phyloP scores from a whole-genome alignment of 495 filamentous ascomycete genomes.

The Parathielavia appendiculata region DNA sequence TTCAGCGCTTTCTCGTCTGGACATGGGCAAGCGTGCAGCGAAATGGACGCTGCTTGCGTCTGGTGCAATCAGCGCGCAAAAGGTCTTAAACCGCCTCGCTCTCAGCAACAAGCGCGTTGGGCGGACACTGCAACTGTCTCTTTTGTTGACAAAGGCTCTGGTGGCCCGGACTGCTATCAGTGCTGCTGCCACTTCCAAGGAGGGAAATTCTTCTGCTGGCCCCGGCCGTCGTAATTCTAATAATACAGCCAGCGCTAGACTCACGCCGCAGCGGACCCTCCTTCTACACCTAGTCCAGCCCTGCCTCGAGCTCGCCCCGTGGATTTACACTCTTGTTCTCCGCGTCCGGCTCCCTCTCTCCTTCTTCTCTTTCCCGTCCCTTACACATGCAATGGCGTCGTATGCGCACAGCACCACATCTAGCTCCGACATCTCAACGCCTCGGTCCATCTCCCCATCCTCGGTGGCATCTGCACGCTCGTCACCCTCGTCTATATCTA shows the following conservation, averaged over 20 bases:
- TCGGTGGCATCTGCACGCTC: conserved; percentile 44
- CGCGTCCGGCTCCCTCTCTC: conserved; percentile 17
- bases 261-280: conserved; percentile 22
- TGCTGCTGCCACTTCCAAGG: background rate
- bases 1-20: background rate
- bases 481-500: conserved; percentile 49
- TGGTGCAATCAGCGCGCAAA: conserved; percentile 12
- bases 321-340: conserved; percentile 24
- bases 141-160: conserved; percentile 20
- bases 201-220: background rate
- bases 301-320: conserved; percentile 25
- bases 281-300: conserved; percentile 20
- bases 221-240: conserved; percentile 14
- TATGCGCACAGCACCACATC: conserved; percentile 38
- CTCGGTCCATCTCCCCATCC: conserved; percentile 50
- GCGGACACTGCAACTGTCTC: conserved; percentile 15
- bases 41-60: conserved; percentile 14
- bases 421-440: conserved; percentile 49
- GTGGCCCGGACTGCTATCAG: conserved; percentile 11
- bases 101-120: conserved; percentile 14
- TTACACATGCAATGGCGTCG: conserved; percentile 46
- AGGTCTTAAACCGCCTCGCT: conserved; percentile 21
- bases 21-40: conserved; percentile 13
- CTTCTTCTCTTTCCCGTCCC: conserved; percentile 20
- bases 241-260: conserved; percentile 15